Evolutionary conservation across 140 eudicot genomes (phyloP).

Genomic region (Anethum foeniculum): DNA sequence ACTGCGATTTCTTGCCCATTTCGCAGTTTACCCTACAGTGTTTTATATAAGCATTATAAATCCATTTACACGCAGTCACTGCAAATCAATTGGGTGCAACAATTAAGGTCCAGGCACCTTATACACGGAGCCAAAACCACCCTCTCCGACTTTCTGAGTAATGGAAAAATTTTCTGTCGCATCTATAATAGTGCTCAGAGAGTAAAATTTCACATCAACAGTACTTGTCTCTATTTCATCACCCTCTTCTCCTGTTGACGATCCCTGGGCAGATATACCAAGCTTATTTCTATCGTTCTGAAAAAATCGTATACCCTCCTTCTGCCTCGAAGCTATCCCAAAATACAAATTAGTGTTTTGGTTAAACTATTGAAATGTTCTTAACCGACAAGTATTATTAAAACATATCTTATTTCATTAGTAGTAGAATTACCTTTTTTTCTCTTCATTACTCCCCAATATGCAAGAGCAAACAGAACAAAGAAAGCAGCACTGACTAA

Average conservation of each 20-base stretch:
- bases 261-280: background rate
- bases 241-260: constrained; percentile 2
- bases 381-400: background rate
- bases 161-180: constrained; percentile 41
- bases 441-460: constrained; percentile 18
- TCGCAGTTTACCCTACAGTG: constrained; percentile 31
- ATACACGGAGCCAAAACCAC: constrained; percentile 72
- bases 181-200: constrained; percentile 26
- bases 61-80: too few species aligned
- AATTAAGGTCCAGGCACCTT: constrained; percentile 28
- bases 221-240: constrained; percentile 16
- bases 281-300: background rate
- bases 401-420: background rate
- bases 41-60: background rate
- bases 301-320: background rate
- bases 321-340: background rate
- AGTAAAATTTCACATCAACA: constrained; percentile 28
- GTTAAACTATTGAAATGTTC: background rate
- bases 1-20: constrained; percentile 53
- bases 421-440: constrained; percentile 1
- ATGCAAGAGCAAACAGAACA: constrained; percentile 1
- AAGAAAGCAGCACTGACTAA: constrained; percentile 15
- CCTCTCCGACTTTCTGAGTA: constrained; percentile 49
- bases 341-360: background rate
- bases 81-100: background rate